Percentiles rank a stretch among this genome's conserved stretches.
phyloP scores from a whole-genome alignment of 1,284 basidiomycete genomes.

The Heterobasidion parviporum region DNA sequence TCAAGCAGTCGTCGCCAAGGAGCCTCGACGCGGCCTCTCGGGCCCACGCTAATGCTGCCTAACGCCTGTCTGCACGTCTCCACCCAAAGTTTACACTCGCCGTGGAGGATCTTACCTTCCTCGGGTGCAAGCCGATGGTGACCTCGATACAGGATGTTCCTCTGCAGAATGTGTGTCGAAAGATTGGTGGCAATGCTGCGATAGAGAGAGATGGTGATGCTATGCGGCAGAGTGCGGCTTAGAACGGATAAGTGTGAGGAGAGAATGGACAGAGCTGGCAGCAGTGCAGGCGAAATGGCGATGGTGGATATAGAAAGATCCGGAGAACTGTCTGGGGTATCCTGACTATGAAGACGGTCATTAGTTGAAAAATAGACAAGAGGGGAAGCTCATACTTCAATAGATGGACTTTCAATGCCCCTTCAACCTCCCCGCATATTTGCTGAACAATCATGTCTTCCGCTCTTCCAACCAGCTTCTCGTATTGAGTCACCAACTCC shows the following conservation, averaged over 20 bases:
- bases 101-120: conserved; percentile 49
- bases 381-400: conserved; percentile 14
- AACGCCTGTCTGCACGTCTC: conserved; percentile 62
- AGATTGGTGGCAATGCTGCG: conserved; percentile 60
- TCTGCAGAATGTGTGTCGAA: conserved; percentile 69
- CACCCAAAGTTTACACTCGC: conserved; percentile 74
- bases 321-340: conserved; percentile 7
- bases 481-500: conserved; percentile 58
- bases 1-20: conserved; percentile 70
- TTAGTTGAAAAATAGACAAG: not conserved
- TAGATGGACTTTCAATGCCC: conserved; percentile 58
- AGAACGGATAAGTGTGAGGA: conserved; percentile 67
- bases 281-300: conserved; percentile 54
- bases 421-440: conserved; percentile 72
- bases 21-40: conserved; percentile 27
- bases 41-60: conserved; percentile 16
- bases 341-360: not conserved
- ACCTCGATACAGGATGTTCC: conserved; percentile 74
- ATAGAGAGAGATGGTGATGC: conserved; percentile 54
- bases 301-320: conserved; percentile 32
- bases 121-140: conserved; percentile 43
- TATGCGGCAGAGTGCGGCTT: conserved; percentile 47
- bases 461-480: conserved; percentile 53
- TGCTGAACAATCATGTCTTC: conserved; percentile 83
- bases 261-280: conserved; percentile 64